Conservation (phyloP, 495 filamentous ascomycete species). For the Elasticomyces elasticus region DNA sequence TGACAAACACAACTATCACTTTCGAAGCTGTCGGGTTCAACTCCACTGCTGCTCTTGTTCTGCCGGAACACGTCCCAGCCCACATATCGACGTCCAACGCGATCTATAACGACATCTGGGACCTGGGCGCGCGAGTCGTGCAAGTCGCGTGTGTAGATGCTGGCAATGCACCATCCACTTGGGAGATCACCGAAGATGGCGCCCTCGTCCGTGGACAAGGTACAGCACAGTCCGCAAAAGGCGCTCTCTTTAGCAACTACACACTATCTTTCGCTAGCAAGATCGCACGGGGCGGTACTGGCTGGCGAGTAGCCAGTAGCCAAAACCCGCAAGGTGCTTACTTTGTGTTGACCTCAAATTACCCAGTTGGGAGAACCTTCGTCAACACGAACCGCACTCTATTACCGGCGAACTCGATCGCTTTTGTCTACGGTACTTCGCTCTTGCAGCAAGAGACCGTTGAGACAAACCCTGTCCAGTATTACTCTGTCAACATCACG, state of each 20-base stretch:
- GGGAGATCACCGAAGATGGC: slow-evolving; percentile 11
- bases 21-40: slow-evolving; percentile 5
- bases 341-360: slow-evolving; percentile 14
- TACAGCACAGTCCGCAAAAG: slow-evolving; percentile 4
- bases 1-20: slow-evolving; percentile 12
- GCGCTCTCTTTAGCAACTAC: slow-evolving; percentile 8
- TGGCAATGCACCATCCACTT: slow-evolving; percentile 7
- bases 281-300: slow-evolving; percentile 13
- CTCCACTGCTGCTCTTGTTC: neutral
- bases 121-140: slow-evolving; percentile 14
- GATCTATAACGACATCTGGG: slow-evolving; percentile 13
- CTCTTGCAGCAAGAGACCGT: slow-evolving; percentile 17
- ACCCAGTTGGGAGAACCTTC: slow-evolving; percentile 8
- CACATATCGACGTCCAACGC: slow-evolving; percentile 7
- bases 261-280: slow-evolving; percentile 17
- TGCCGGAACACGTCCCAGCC: slow-evolving; percentile 2
- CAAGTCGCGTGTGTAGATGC: slow-evolving; percentile 15
- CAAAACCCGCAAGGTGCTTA: neutral
- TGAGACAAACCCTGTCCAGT: neutral
- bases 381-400: slow-evolving; percentile 19
- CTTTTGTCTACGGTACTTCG: slow-evolving; percentile 2
- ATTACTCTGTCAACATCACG: neutral
- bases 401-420: slow-evolving; percentile 17
- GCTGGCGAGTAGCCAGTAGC: slow-evolving; percentile 5
- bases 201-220: slow-evolving; percentile 4